A percentile compares a stretch with the other conserved stretches of the same genome.
Evolutionary conservation across 257 asterid species (phyloP).

Genomic region (Primulina huaijiensis): DNA sequence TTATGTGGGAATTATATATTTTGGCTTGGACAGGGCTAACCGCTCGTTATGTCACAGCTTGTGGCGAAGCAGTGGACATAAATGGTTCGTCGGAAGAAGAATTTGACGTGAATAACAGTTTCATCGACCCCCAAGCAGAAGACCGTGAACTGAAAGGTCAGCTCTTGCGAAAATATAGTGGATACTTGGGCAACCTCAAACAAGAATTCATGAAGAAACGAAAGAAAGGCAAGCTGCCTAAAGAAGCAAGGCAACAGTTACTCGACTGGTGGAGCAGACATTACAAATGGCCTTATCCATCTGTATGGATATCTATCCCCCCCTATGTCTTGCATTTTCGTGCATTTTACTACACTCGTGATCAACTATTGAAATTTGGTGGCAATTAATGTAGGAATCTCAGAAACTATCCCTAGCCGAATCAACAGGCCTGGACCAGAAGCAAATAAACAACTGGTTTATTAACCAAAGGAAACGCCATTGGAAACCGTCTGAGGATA

Average conservation of each 20-base stretch:
- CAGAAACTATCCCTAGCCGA: constrained; percentile 95
- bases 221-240: constrained; percentile 99
- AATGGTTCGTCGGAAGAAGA: constrained; percentile 81
- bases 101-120: constrained; percentile 49
- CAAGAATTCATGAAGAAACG: constrained; percentile 99
- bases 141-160: constrained; percentile 86
- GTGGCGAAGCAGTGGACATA: constrained; percentile 62
- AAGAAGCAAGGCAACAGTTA: constrained; percentile 84
- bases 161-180: constrained; percentile 87
- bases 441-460: constrained; percentile 95
- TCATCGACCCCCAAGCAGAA: constrained; percentile 84
- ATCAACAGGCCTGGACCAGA: constrained; percentile 86
- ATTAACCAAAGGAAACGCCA: constrained; percentile 92
- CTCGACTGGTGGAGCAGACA: constrained; percentile 98
- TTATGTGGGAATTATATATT: not conserved
- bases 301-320: constrained; percentile 40
- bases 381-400: constrained; percentile 51
- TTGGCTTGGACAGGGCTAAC: not conserved
- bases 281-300: constrained; percentile 98
- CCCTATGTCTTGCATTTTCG: not conserved
- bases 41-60: constrained; percentile 30
- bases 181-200: constrained; percentile 88
- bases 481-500: constrained; percentile 96
- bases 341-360: too few relatives aligned
- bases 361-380: not conserved